A percentile compares a stretch with the other conserved stretches of the same genome.
phyloP scores from a whole-genome alignment of 805 yeast genomes.

The Schwanniomyces occidentalis region DNA sequence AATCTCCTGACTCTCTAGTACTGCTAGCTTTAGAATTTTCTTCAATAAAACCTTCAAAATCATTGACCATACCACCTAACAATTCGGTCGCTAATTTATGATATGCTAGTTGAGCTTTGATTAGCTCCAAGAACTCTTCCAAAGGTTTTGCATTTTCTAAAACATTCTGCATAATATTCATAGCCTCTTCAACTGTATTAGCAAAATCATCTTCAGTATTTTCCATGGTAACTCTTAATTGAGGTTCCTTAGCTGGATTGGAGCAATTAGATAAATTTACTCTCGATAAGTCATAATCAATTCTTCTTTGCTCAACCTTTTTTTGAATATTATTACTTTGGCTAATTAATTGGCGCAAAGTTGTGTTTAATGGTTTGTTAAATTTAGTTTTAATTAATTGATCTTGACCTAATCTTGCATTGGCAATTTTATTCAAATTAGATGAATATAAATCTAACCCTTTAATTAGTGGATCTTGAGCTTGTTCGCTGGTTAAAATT shows the following conservation, averaged over 20 bases:
- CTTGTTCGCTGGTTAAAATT: slow-evolving; percentile 39
- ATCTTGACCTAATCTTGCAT: slow-evolving; percentile 81
- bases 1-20: slow-evolving; percentile 28
- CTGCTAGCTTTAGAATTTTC: slow-evolving; percentile 27
- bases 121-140: slow-evolving; percentile 64
- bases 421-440: slow-evolving; percentile 73
- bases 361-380: slow-evolving; percentile 63
- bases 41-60: slow-evolving; percentile 59
- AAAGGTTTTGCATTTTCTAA: slow-evolving; percentile 70
- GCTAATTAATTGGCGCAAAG: slow-evolving; percentile 58
- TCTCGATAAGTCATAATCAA: slow-evolving; percentile 79
- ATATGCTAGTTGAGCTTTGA: slow-evolving; percentile 77
- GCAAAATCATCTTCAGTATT: slow-evolving; percentile 88
- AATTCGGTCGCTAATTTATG: slow-evolving; percentile 73
- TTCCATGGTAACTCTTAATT: slow-evolving; percentile 74
- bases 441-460: slow-evolving; percentile 68
- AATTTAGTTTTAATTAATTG: slow-evolving; percentile 67
- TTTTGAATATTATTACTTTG: slow-evolving; percentile 69
- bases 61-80: slow-evolving; percentile 63
- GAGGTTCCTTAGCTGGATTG: slow-evolving; percentile 60
- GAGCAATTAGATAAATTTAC: slow-evolving; percentile 38
- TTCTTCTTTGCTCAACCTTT: slow-evolving; percentile 74
- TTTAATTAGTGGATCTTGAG: slow-evolving; percentile 52
- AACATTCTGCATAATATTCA: slow-evolving; percentile 77
- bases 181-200: slow-evolving; percentile 86